Evolutionary conservation across 306 rosid genomes (phyloP).

Genomic region (Fragaria ananassa): DNA sequence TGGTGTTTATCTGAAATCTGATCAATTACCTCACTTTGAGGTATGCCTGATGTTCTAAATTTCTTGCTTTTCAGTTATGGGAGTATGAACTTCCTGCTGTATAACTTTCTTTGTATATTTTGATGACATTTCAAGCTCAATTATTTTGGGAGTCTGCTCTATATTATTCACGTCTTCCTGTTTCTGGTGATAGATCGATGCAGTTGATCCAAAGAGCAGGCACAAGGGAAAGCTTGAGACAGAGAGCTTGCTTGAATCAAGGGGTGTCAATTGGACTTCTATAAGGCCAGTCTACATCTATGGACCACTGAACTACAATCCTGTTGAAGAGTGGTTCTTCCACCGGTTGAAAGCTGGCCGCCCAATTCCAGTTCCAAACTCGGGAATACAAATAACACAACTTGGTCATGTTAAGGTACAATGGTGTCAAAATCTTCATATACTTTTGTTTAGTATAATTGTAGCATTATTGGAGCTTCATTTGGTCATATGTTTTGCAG

Average conservation of each 20-base stretch:
- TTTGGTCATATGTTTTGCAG: constrained; percentile 43
- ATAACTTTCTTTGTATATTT: neutral
- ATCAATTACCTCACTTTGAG: constrained; percentile 80
- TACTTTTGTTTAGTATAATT: neutral
- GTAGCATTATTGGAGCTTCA: constrained; percentile 1
- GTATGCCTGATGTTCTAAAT: constrained; percentile 35
- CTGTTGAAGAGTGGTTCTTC: constrained; percentile 99
- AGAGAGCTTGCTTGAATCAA: constrained; percentile 67
- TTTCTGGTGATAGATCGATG: constrained; percentile 51
- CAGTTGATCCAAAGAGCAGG: constrained; percentile 98
- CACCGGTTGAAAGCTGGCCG: constrained; percentile 96
- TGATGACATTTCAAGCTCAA: neutral
- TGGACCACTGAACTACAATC: constrained; percentile 95
- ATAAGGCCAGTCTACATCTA: constrained; percentile 93
- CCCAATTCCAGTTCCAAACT: constrained; percentile 88
- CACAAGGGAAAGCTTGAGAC: constrained; percentile 99
- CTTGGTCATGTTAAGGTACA: constrained; percentile 90
- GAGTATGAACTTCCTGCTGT: neutral
- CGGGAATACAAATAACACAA: constrained; percentile 84
- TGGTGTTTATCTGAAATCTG: constrained; percentile 93
- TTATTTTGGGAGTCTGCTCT: neutral
- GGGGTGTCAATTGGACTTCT: constrained; percentile 90
- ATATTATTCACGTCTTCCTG: neutral
- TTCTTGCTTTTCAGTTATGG: constrained; percentile 9
- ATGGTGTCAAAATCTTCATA: neutral